Evolutionary conservation across 352 stramenopile species (phyloP).

Genomic region (Blastocystis hominis): DNA sequence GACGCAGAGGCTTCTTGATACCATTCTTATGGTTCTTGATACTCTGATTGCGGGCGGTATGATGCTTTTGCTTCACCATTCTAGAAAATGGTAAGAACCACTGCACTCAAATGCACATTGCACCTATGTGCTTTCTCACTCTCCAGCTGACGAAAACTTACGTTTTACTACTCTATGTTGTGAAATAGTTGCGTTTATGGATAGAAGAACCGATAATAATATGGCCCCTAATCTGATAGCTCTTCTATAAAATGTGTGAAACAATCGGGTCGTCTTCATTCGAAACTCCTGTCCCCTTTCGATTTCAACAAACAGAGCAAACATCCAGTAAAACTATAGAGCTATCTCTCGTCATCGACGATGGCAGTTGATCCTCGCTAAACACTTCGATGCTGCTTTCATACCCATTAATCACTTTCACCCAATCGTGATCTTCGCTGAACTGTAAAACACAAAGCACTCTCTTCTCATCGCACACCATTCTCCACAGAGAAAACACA

Average conservation of each 20-base stretch:
- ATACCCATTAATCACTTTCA: conserved; percentile 39
- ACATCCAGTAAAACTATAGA: conserved; percentile 28
- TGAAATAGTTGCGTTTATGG: neutral
- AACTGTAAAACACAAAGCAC: conserved; percentile 35
- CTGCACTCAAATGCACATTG: neutral
- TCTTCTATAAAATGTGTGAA: neutral
- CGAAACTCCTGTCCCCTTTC: neutral
- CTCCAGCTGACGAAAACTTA: neutral
- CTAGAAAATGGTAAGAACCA: conserved; percentile 2
- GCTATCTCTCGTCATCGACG: neutral
- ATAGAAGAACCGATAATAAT: neutral
- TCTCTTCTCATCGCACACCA: conserved; percentile 33
- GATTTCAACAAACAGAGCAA: neutral
- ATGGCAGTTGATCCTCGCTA: neutral
- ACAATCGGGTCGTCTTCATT: neutral
- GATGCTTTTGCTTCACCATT: conserved; percentile 74
- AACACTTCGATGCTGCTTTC: conserved; percentile 55
- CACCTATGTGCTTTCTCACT: neutral
- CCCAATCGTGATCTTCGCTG: conserved; percentile 46
- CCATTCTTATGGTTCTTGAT: conserved; percentile 79
- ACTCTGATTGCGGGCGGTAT: conserved; percentile 77
- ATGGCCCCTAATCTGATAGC: neutral
- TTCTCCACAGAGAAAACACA: conserved; percentile 39
- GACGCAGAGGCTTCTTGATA: conserved; percentile 78
- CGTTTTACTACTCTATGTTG: neutral